Evolutionary conservation across 1,284 basidiomycete genomes (phyloP).

Genomic region (Leccinum glutinopallens): DNA sequence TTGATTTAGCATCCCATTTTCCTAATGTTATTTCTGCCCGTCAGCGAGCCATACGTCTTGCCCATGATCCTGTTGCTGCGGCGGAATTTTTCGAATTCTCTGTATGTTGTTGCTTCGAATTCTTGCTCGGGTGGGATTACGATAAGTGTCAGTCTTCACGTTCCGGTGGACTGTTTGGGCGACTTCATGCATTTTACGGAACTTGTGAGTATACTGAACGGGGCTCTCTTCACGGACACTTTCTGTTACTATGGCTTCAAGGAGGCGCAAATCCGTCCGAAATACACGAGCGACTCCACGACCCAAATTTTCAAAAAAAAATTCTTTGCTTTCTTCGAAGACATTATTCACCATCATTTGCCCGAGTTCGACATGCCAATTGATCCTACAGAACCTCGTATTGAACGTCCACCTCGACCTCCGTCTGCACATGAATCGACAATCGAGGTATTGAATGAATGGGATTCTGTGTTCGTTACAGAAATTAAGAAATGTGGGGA

Average conservation of each 20-base stretch:
- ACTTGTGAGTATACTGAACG: constrained; percentile 18
- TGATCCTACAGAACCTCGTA: constrained; percentile 3
- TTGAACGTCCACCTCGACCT: constrained; percentile 2
- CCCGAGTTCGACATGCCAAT: constrained; percentile 13
- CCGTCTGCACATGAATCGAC: not conserved
- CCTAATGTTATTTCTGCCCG: constrained; percentile 5
- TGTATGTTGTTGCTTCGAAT: constrained; percentile 8
- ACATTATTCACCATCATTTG: constrained; percentile 16
- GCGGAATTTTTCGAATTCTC: constrained; percentile 15
- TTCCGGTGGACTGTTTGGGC: constrained; percentile 11
- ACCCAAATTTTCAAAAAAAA: constrained; percentile 1
- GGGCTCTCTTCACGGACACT: constrained; percentile 18
- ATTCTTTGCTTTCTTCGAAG: constrained; percentile 20
- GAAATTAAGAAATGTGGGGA: constrained; percentile 21
- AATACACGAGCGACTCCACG: not conserved
- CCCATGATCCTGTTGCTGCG: constrained; percentile 15
- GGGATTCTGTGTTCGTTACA: not conserved
- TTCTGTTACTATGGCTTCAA: constrained; percentile 20
- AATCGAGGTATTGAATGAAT: not conserved
- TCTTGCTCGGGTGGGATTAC: constrained; percentile 17
- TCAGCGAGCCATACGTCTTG: constrained; percentile 3
- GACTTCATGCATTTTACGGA: constrained; percentile 16
- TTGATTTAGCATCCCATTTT: constrained; percentile 8
- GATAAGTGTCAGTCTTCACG: not conserved
- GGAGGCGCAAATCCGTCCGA: constrained; percentile 8